Conservation (phyloP, 495 filamentous ascomycete species). For the Lepidopterella palustris region DNA sequence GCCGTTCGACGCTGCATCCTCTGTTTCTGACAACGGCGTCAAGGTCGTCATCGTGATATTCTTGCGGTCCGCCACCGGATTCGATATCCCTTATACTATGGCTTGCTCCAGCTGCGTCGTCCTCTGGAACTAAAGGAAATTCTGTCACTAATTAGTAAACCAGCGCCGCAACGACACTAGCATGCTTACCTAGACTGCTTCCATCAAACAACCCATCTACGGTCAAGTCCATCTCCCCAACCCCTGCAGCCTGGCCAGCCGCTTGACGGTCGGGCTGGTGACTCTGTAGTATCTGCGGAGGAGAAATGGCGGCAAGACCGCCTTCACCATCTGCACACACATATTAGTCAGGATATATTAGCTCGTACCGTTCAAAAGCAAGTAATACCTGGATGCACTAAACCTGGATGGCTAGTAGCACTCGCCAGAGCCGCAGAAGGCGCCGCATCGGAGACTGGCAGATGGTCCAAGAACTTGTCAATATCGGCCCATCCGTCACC, state of each 20-base stretch:
- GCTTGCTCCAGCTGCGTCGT: neutral
- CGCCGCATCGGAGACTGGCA: neutral
- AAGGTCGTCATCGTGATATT: neutral
- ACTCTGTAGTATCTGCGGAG: neutral
- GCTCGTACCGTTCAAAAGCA: neutral
- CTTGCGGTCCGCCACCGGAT: neutral
- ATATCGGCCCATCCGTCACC: neutral
- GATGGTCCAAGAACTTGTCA: neutral
- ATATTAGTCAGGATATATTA: neutral
- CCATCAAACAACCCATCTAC: neutral
- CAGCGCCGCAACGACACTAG: neutral
- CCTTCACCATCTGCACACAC: neutral
- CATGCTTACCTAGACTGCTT: neutral
- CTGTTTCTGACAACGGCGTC: neutral
- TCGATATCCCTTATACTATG: neutral
- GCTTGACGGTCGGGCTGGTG: neutral
- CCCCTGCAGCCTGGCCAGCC: neutral
- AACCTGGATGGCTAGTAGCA: neutral
- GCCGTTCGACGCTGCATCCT: neutral
- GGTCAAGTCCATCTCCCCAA: neutral
- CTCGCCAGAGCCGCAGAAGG: neutral
- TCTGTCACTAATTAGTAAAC: constrained; percentile 2
- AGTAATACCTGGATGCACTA: neutral
- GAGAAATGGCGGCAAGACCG: neutral
- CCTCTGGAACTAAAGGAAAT: constrained; percentile 1